Base-by-base conservation (phyloP, 352 stramenopile genomes). In the Globisporangium emineosum region DNA sequence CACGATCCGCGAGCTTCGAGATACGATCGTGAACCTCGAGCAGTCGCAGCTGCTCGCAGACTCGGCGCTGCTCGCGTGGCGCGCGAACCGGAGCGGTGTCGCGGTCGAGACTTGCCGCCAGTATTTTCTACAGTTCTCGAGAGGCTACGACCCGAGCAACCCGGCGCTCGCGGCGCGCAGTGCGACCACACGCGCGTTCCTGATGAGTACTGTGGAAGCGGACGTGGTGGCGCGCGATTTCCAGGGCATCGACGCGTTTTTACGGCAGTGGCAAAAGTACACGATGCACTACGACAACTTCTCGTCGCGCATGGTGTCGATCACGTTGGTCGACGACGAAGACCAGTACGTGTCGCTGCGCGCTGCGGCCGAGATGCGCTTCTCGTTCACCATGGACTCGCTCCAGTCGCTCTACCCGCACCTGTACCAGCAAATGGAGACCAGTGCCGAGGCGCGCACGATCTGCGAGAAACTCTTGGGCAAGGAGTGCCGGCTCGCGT, bases 191-290 rank as follows among this genome's bases (percentile, higher is more conserved):
- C 55, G 58, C 15, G 57, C 35, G 49, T 88, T 86, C 60, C 64
- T 85, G 65, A 43, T 68, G 10, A 73, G 69, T 49, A 37, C 75
- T 12, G 66, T 79, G 49, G 69, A 77, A 4, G 30, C 57, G 0
- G 74, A 85, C 42, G 37, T 87, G 4, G 6, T 87, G 17, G 81
- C 76, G 57, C 62, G 76, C 23, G 79, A 89, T 62, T 86, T 81
- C 55, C 53, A 74, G 33, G 79, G 79, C 8, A 5, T 81, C 3
- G 61, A 79, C 12, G 42, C 73, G 4, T 76, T 81, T 21, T 63
- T 87, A 57, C 59, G 72, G 17, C 79, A 87, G 65, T 89, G 79
- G 79, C 71, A 83, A 57, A 78, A 73, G 61, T 86, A 89, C 64
- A 89, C 79, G 33, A 73, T 62, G 3, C 79, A 75, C 74, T 79